Evolutionary conservation across 2,329 filamentous ascomycete genomes (phyloP), one percentile per base, ranked within the genome.

Genomic region (Pseudocercospora fuligena): DNA sequence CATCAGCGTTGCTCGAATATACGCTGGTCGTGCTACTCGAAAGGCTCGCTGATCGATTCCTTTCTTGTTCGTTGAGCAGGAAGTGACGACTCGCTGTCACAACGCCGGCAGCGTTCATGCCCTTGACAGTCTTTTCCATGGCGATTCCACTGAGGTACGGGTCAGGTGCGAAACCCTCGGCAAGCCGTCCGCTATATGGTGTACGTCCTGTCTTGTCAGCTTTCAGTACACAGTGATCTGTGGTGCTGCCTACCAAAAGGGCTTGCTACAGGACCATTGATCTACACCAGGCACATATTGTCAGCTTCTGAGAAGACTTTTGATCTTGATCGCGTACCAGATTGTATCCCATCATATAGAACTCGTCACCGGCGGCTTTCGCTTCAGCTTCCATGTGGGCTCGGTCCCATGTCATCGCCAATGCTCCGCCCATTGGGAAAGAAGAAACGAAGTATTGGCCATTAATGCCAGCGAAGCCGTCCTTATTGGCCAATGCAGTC

Each of bases 81-180:
- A 83, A 89, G 76, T 93, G 91, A 82, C 93, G 93, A 57, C 90
- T 89, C 72, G 90, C 92, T 66, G 93, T 92, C 79, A 96, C 90
- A 57, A 94, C 81, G 93, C 66, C 82, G 79, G 69, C 84, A 72
- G 46, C 77, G 73, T 69, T 67, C 57, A 96, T 94, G 67, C 93
- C 93, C 76, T 87, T 86, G 68, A 96, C 85, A 1, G 90, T 91
- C 75, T 91, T 84, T 33, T 88, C 88, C 73, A 93, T 89, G 63
- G 88, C 87, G 69, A 90, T 83, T 61, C 91, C 93, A 61, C 91
- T 89, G 61, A 93, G 83, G 16, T 90, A 89, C 0, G 92, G 92
- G 73, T 95, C 92, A 2, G 90, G 89, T 4, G 89, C 88, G 80
- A 87, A 88, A 5, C 82, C 82, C 78, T 90, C 89, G 91, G 90